Evolutionary conservation across 2,329 filamentous ascomycete genomes (phyloP).

Genomic region (Neoarthrinium moseri): DNA sequence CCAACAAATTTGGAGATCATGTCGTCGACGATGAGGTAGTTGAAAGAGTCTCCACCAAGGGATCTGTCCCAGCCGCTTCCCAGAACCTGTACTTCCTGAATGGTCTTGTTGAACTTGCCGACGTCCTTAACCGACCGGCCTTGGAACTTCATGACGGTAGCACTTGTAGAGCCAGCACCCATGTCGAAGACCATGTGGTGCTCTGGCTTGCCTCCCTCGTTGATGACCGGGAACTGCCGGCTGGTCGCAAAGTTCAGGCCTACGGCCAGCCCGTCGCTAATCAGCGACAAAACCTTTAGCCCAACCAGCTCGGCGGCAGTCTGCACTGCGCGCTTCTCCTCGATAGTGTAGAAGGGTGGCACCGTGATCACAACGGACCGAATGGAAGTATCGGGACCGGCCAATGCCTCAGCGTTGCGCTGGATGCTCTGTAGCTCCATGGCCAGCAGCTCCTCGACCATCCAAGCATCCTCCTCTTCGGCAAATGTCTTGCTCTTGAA

Average conservation of each 20-base stretch:
- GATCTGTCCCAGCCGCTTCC: slow-evolving; percentile 86
- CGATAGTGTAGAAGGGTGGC: slow-evolving; percentile 83
- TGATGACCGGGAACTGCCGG: slow-evolving; percentile 82
- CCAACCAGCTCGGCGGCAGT: slow-evolving; percentile 85
- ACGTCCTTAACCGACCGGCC: slow-evolving; percentile 86
- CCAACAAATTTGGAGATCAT: slow-evolving; percentile 80
- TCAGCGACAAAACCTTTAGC: slow-evolving; percentile 77
- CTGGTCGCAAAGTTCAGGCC: slow-evolving; percentile 93
- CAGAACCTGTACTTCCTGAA: slow-evolving; percentile 90
- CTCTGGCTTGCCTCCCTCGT: slow-evolving; percentile 82
- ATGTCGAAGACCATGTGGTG: slow-evolving; percentile 95
- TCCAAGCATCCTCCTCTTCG: slow-evolving; percentile 63
- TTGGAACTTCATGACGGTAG: slow-evolving; percentile 87
- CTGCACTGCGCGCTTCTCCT: slow-evolving; percentile 85
- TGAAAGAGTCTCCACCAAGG: slow-evolving; percentile 86
- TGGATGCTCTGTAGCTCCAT: slow-evolving; percentile 95
- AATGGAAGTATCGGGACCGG: slow-evolving; percentile 71
- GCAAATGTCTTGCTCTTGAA: slow-evolving; percentile 74
- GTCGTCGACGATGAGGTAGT: slow-evolving; percentile 83
- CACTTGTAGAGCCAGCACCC: slow-evolving; percentile 92
- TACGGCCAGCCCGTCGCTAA: slow-evolving; percentile 89
- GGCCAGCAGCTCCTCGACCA: slow-evolving; percentile 89
- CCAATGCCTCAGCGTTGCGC: slow-evolving; percentile 81
- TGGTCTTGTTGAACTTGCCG: slow-evolving; percentile 91
- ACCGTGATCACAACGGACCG: slow-evolving; percentile 86